A percentile compares a stretch with the other conserved stretches of the same genome.
These are phyloP conservation scores for Saccharomycopsis sp. DNA, from an alignment of 805 yeast genomes.

Conservation along the genomic window DNA sequence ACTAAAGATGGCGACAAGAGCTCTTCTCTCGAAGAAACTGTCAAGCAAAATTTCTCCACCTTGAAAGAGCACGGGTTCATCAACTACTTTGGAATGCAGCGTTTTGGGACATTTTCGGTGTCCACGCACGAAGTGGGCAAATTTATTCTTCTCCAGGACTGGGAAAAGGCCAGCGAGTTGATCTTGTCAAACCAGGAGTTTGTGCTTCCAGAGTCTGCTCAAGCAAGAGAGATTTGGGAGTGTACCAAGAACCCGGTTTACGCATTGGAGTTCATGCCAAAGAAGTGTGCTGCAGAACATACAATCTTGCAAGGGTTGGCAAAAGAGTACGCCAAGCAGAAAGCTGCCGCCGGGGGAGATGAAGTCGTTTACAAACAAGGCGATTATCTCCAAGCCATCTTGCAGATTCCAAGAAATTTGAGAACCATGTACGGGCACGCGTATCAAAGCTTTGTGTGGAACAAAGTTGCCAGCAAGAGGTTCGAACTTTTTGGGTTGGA, in stretches of 20 bases:
- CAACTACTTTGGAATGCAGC: slow-evolving; percentile 96
- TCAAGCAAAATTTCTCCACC: slow-evolving; percentile 46
- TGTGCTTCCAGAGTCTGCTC: slow-evolving; percentile 73
- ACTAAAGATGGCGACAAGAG: background rate
- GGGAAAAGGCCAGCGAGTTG: slow-evolving; percentile 72
- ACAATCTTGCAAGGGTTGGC: slow-evolving; percentile 56
- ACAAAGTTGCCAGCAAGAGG: slow-evolving; percentile 70
- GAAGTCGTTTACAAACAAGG: background rate
- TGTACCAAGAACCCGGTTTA: slow-evolving; percentile 54
- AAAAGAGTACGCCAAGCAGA: slow-evolving; percentile 36
- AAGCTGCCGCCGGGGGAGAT: slow-evolving; percentile 30
- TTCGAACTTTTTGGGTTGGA: slow-evolving; percentile 58
- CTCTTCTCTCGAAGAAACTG: slow-evolving; percentile 33
- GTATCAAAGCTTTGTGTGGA: slow-evolving; percentile 95
- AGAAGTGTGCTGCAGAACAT: slow-evolving; percentile 77
- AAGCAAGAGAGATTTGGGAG: slow-evolving; percentile 77
- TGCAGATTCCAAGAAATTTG: slow-evolving; percentile 85
- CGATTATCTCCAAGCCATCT: slow-evolving; percentile 61
- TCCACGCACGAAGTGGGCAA: slow-evolving; percentile 86
- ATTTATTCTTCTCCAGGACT: slow-evolving; percentile 57
- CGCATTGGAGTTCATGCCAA: slow-evolving; percentile 75
- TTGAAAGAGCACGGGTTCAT: slow-evolving; percentile 68
- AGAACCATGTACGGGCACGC: slow-evolving; percentile 96
- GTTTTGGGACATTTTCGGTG: slow-evolving; percentile 92
- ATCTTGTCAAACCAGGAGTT: slow-evolving; percentile 79